Percentiles rank a stretch among this genome's conserved stretches.
phyloP scores from a whole-genome alignment of 225 moss, liverwort and hornwort species.

The Bryum argenteum region DNA sequence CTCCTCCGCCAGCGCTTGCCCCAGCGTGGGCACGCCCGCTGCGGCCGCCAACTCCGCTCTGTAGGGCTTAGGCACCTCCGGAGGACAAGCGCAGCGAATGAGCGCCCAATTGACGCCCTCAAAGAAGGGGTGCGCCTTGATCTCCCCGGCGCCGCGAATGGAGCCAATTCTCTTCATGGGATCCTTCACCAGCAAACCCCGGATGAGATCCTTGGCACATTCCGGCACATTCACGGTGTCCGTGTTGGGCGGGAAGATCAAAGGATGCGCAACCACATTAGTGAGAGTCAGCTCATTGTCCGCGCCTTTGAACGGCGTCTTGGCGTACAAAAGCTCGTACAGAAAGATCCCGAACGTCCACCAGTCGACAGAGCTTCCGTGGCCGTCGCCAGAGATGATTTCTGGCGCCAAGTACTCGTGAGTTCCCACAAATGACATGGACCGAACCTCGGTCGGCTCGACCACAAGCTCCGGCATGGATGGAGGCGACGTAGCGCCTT shows the following conservation, averaged over 20 bases:
- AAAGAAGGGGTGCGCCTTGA: conserved; percentile 90
- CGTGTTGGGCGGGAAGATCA: conserved; percentile 74
- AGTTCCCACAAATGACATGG: conserved; percentile 98
- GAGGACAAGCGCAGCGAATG: conserved; percentile 89
- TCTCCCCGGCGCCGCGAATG: conserved; percentile 85
- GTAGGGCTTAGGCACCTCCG: conserved; percentile 84
- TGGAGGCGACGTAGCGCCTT: conserved; percentile 17
- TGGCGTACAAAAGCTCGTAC: conserved; percentile 85
- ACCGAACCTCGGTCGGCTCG: conserved; percentile 88
- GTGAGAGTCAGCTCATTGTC: conserved; percentile 81
- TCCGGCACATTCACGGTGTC: conserved; percentile 59
- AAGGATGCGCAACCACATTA: conserved; percentile 80
- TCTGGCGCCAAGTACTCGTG: conserved; percentile 97
- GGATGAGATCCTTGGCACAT: conserved; percentile 80
- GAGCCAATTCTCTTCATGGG: conserved; percentile 86
- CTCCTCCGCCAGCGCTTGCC: conserved; percentile 50
- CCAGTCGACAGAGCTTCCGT: conserved; percentile 98
- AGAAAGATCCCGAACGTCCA: conserved; percentile 98
- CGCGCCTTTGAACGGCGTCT: conserved; percentile 94
- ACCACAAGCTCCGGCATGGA: conserved; percentile 91
- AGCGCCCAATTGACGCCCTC: conserved; percentile 98
- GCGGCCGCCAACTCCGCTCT: conserved; percentile 46
- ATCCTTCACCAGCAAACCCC: conserved; percentile 91
- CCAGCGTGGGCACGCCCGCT: conserved; percentile 45
- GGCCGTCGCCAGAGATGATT: conserved; percentile 91